Evolutionary conservation across 768 basidiomycete genomes (phyloP), one percentile per base, ranked within the genome.

Genomic region (Lactarius deliciosus): DNA sequence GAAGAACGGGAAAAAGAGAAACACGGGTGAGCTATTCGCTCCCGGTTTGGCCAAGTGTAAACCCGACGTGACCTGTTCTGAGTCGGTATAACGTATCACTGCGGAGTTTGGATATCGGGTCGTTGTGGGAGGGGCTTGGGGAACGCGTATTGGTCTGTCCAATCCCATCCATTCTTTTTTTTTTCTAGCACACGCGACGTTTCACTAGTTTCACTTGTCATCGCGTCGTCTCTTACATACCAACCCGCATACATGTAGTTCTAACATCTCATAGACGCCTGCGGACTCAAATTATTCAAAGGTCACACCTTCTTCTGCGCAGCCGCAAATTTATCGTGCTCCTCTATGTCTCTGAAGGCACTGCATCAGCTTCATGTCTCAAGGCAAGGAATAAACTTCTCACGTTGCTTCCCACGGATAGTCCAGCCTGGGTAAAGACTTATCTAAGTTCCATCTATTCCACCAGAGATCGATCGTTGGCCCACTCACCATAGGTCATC

Each of bases 321-420:
- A 6, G 77, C 76, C 18, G 89, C 88, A 22, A 85, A 80, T 32
- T 80, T 79, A 74, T 92, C 89, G 72, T 92, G 90, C 69, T 86
- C 86, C 66, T 90, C 89, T 70, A 92, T 92, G 71, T 90, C 82
- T 64, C 90, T 92, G 41, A 32, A 58, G 34, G 43, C 10, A 53
- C 47, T 16, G 43, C 15, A 30, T 66, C 50, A 67, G 70, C 60
- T 68, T 72, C 69, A 18, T 38, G 60, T 54, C 43, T 55, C 18
- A 55, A n/a, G 63, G 57, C 20, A 64, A 63, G 43, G 61, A 57
- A 25, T 5, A 32, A 47, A 30, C 41, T 22, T 75, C 89, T 77
- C 73, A 89, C 91, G 74, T 80, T 28, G 86, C 84, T 79, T 92
- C 91, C 91, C 91, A 92, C 71, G 91, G 91, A 74, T 92, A 92